These are phyloP conservation scores for Graphiopsis chlorocephala DNA, from an alignment of 2,329 filamentous ascomycete genomes.

Conservation along the genomic window DNA sequence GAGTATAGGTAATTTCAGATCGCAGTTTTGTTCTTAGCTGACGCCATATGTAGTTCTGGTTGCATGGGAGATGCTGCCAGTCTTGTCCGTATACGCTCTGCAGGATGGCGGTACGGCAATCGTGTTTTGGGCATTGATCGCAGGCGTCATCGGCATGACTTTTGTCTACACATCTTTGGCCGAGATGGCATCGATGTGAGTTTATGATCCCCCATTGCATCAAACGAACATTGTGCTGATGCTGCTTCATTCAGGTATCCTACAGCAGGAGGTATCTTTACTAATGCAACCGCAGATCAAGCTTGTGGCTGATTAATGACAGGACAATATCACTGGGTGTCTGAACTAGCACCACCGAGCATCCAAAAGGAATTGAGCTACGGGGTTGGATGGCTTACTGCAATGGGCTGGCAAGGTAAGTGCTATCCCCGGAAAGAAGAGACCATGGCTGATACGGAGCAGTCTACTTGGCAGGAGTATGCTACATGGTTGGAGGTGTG, in stretches of 20 bases:
- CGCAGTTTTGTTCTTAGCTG: not conserved
- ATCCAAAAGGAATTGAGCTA: constrained; percentile 45
- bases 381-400: constrained; percentile 44
- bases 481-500: constrained; percentile 41
- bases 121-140: constrained; percentile 24
- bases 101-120: constrained; percentile 24
- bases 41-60: not conserved
- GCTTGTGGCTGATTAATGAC: not conserved
- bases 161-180: constrained; percentile 23
- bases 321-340: constrained; percentile 42
- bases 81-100: constrained; percentile 7
- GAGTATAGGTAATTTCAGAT: not conserved
- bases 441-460: constrained; percentile 21
- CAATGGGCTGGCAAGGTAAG: constrained; percentile 30
- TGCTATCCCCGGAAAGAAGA: rapidly evolving
- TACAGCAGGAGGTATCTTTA: not conserved
- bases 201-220: not conserved
- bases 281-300: not conserved
- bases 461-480: constrained; percentile 40
- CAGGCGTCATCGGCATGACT: constrained; percentile 17
- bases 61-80: constrained; percentile 10
- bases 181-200: constrained; percentile 21
- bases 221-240: not conserved
- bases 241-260: not conserved
- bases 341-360: constrained; percentile 41